Evolutionary conservation across 805 yeast species (phyloP).

Genomic region (Starmerella vitae): DNA sequence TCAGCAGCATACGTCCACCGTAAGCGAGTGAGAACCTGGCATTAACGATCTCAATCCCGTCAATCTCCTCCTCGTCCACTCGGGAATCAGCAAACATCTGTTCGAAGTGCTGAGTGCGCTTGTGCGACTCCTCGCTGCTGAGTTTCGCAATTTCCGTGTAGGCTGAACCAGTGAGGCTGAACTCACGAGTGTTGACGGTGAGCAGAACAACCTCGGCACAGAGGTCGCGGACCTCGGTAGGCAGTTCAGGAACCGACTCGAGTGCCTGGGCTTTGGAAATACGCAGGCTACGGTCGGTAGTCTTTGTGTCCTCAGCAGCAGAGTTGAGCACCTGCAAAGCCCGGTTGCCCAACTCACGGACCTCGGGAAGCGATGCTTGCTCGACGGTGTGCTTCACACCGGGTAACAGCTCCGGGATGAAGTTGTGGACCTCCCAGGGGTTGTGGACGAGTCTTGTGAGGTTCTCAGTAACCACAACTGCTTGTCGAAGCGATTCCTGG

Average conservation of each 20-base stretch:
- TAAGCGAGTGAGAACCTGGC: constrained; percentile 92
- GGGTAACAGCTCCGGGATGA: constrained; percentile 78
- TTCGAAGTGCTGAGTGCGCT: constrained; percentile 25
- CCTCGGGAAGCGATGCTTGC: constrained; percentile 91
- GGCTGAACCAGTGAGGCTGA: constrained; percentile 23
- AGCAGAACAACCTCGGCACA: constrained; percentile 28
- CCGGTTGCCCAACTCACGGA: constrained; percentile 80
- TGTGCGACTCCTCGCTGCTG: constrained; percentile 27
- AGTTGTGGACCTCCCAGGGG: constrained; percentile 77
- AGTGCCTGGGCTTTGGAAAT: constrained; percentile 43
- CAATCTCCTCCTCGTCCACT: constrained; percentile 49
- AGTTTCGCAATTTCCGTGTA: constrained; percentile 39
- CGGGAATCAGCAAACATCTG: constrained; percentile 31
- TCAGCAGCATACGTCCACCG: constrained; percentile 92
- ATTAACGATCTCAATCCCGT: constrained; percentile 83
- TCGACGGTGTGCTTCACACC: constrained; percentile 78
- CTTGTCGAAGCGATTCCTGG: constrained; percentile 92
- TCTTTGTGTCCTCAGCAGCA: constrained; percentile 65
- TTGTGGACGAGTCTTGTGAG: constrained; percentile 90
- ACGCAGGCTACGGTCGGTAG: constrained; percentile 46
- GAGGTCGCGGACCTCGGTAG: constrained; percentile 30
- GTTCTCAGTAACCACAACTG: constrained; percentile 91
- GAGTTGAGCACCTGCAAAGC: constrained; percentile 71
- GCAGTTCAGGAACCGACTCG: constrained; percentile 25
- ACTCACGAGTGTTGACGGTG: constrained; percentile 30